Conservation (phyloP, 1,284 basidiomycete genomes). For the Gomphus sp. region DNA sequence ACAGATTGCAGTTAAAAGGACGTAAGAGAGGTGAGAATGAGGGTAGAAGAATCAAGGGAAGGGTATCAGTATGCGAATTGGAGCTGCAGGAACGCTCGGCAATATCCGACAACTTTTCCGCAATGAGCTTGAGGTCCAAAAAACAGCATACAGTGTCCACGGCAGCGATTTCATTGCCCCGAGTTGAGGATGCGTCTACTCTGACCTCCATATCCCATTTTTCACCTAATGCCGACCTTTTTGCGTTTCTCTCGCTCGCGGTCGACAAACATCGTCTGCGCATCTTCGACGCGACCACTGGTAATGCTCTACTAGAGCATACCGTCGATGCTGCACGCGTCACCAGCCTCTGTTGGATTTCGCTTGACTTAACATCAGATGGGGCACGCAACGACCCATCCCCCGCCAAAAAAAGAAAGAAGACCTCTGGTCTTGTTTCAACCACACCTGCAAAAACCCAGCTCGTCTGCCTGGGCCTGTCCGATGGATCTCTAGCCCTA, state of each 20-base stretch:
- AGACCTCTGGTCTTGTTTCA: slow-evolving; percentile 13
- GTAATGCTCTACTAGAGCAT: slow-evolving; percentile 49
- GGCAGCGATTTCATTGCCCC: slow-evolving; percentile 48
- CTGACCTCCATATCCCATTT: slow-evolving; percentile 47
- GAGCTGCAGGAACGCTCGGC: background rate
- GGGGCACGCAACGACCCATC: slow-evolving; percentile 23
- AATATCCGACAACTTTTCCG: slow-evolving; percentile 15
- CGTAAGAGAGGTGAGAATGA: background rate
- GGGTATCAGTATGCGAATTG: background rate
- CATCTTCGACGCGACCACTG: slow-evolving; percentile 51
- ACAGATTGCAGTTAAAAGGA: background rate
- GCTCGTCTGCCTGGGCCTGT: slow-evolving; percentile 44
- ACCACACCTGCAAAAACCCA: slow-evolving; percentile 25
- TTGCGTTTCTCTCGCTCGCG: slow-evolving; percentile 58
- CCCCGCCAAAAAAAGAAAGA: slow-evolving; percentile 33
- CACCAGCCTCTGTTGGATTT: slow-evolving; percentile 44
- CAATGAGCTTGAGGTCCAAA: slow-evolving; percentile 39
- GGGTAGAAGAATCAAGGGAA: background rate
- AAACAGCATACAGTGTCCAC: slow-evolving; percentile 45
- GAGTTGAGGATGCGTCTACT: slow-evolving; percentile 37
- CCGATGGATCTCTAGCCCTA: slow-evolving; percentile 44
- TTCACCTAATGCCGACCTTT: slow-evolving; percentile 48
- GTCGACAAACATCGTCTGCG: slow-evolving; percentile 69
- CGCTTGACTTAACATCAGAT: slow-evolving; percentile 24
- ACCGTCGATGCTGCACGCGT: slow-evolving; percentile 48